phyloP scores from a whole-genome alignment of 305 asterid genomes.

The Solanum hybrid region DNA sequence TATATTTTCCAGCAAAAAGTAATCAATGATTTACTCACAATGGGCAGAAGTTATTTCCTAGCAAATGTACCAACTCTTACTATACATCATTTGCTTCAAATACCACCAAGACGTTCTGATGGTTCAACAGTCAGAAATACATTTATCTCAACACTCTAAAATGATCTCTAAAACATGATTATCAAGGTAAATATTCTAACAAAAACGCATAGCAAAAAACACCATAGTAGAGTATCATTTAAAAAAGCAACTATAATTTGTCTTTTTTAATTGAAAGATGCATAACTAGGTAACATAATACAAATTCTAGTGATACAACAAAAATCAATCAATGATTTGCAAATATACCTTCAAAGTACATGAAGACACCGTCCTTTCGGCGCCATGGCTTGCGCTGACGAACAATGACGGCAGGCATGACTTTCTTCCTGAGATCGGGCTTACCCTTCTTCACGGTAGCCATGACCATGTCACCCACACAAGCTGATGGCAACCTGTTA shows the following conservation, averaged over 20 bases:
- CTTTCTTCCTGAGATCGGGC: constrained; percentile 58
- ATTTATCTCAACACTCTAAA: neutral
- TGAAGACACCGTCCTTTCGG: constrained; percentile 71
- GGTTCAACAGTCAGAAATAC: neutral
- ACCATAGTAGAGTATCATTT: neutral
- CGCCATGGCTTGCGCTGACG: constrained; percentile 74
- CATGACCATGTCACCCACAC: constrained; percentile 67
- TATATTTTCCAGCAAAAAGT: neutral
- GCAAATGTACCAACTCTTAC: neutral
- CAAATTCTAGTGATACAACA: neutral
- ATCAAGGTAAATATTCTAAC: neutral
- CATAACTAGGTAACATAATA: neutral
- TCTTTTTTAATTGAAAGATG: neutral
- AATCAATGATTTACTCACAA: neutral
- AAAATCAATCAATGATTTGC: neutral
- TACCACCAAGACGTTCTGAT: neutral
- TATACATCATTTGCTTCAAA: neutral
- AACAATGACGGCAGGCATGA: constrained; percentile 64
- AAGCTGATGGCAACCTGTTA: constrained; percentile 56
- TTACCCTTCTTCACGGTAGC: constrained; percentile 64
- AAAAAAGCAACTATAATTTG: neutral
- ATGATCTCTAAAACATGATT: neutral
- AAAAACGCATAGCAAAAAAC: neutral
- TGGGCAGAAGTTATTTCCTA: neutral
- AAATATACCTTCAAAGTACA: constrained; percentile 61